A percentile compares a stretch with the other conserved stretches of the same genome.
Evolutionary conservation across 2,329 filamentous ascomycete genomes (phyloP).

Genomic region (Metarhizium sp.): DNA sequence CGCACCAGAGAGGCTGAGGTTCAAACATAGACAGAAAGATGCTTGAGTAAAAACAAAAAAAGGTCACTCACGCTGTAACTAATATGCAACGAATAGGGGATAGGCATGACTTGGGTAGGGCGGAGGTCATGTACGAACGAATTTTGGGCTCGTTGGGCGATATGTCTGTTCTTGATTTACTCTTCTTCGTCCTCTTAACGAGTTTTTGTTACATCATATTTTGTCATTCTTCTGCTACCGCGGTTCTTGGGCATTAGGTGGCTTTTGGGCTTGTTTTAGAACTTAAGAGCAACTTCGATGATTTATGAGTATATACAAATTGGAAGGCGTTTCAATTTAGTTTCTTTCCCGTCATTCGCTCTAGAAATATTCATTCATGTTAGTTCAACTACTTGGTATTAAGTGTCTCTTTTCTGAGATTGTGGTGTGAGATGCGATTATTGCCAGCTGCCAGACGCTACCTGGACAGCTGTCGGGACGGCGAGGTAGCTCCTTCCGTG

Average conservation of each 20-base stretch:
- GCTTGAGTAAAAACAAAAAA: conserved; percentile 11
- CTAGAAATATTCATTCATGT: background rate
- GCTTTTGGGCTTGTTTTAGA: conserved; percentile 1
- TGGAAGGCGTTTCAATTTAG: background rate
- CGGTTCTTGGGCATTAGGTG: background rate
- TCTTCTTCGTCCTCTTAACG: conserved; percentile 1
- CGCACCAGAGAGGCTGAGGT: conserved; percentile 21
- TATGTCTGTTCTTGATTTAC: conserved; percentile 11
- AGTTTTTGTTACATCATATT: conserved; percentile 10
- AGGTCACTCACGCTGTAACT: conserved; percentile 24
- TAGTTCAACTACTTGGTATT: background rate
- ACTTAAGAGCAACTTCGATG: conserved; percentile 1
- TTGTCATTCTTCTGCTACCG: background rate
- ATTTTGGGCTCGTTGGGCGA: conserved; percentile 16
- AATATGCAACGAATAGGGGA: conserved; percentile 25
- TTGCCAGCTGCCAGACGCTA: background rate
- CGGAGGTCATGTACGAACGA: conserved; percentile 24
- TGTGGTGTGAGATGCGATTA: background rate
- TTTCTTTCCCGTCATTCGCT: background rate
- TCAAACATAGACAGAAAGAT: conserved; percentile 23
- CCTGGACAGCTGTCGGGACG: background rate
- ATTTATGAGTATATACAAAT: background rate
- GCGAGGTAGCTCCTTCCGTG: background rate
- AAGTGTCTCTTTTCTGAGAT: background rate
- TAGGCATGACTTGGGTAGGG: conserved; percentile 21